These are phyloP conservation scores for Zygnema circumcarinatum DNA, from an alignment of 139 green algal species.

Conservation along the genomic window DNA sequence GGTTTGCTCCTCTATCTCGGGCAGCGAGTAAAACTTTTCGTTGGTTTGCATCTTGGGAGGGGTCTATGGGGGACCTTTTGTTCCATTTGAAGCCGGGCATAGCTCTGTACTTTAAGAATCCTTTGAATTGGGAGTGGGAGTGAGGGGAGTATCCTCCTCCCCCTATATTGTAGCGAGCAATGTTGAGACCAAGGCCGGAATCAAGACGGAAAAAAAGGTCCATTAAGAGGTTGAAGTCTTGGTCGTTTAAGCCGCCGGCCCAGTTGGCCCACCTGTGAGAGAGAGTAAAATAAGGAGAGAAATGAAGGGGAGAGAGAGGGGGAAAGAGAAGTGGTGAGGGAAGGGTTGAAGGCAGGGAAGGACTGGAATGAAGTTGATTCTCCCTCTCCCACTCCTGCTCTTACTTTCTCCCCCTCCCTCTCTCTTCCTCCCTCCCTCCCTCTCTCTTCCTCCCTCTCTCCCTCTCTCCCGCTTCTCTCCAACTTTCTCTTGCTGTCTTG, in stretches of 20 bases:
- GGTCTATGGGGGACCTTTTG: constrained; percentile 36
- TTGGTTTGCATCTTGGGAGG: constrained; percentile 40
- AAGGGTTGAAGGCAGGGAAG: not conserved
- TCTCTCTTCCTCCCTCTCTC: not conserved
- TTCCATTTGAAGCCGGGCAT: constrained; percentile 34
- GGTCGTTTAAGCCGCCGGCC: not conserved
- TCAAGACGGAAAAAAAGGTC: constrained; percentile 59
- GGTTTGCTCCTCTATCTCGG: constrained; percentile 25
- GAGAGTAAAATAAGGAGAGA: not conserved
- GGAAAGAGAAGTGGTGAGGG: not conserved
- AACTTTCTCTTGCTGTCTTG: not conserved
- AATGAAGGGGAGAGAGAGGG: not conserved
- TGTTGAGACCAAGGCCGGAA: constrained; percentile 56
- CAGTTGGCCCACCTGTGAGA: constrained; percentile 15
- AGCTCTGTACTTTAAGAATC: not conserved
- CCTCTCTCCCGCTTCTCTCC: not conserved
- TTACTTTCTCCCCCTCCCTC: not conserved
- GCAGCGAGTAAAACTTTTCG: constrained; percentile 50
- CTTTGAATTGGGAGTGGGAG: not conserved
- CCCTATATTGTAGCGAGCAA: constrained; percentile 62
- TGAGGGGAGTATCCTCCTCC: constrained; percentile 9
- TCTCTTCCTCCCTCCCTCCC: not conserved
- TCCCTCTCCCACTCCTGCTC: not conserved
- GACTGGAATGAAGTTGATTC: not conserved
- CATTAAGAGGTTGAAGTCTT: not conserved